A percentile compares a stretch with the other conserved stretches of the same genome.
Conservation (phyloP, 768 basidiomycete genomes). For the Russula ochroleuca region DNA sequence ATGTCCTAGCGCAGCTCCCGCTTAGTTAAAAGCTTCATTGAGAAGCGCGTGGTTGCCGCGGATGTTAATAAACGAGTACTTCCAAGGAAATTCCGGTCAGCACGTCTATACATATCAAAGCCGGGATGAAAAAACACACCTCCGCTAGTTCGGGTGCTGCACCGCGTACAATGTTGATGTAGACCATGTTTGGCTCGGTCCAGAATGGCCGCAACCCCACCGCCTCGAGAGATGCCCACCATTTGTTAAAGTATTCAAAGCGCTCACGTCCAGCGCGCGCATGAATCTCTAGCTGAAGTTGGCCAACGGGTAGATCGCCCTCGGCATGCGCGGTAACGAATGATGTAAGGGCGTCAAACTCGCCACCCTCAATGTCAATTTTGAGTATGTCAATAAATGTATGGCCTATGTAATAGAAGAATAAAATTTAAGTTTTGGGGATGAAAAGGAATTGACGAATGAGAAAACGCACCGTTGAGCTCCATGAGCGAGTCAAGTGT, state of each 20-base stretch:
- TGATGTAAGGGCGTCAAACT: slow-evolving; percentile 49
- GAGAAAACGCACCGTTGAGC: slow-evolving; percentile 51
- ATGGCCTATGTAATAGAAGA: slow-evolving; percentile 43
- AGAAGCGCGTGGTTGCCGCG: slow-evolving; percentile 12
- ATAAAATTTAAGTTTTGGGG: not conserved
- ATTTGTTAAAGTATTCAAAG: slow-evolving; percentile 52
- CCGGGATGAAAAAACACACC: slow-evolving; percentile 28
- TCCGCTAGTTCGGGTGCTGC: slow-evolving; percentile 40
- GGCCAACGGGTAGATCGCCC: slow-evolving; percentile 54
- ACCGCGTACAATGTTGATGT: slow-evolving; percentile 40
- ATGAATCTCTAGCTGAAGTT: slow-evolving; percentile 68
- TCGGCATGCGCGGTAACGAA: slow-evolving; percentile 39
- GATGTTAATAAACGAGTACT: slow-evolving; percentile 38
- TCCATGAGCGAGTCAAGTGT: slow-evolving; percentile 61
- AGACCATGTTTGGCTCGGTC: slow-evolving; percentile 52
- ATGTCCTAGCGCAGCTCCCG: not conserved
- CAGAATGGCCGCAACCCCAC: slow-evolving; percentile 41
- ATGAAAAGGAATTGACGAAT: not conserved
- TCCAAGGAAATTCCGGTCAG: not conserved
- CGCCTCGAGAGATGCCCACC: slow-evolving; percentile 66
- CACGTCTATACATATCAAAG: not conserved
- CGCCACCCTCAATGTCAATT: slow-evolving; percentile 66
- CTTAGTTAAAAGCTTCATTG: slow-evolving; percentile 6
- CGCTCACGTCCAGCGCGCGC: slow-evolving; percentile 31
- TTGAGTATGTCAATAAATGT: slow-evolving; percentile 69